A percentile compares a stretch with the other conserved stretches of the same genome.
Evolutionary conservation across 169 alveolate genomes (phyloP).

Genomic region (Eimeria praecox): DNA sequence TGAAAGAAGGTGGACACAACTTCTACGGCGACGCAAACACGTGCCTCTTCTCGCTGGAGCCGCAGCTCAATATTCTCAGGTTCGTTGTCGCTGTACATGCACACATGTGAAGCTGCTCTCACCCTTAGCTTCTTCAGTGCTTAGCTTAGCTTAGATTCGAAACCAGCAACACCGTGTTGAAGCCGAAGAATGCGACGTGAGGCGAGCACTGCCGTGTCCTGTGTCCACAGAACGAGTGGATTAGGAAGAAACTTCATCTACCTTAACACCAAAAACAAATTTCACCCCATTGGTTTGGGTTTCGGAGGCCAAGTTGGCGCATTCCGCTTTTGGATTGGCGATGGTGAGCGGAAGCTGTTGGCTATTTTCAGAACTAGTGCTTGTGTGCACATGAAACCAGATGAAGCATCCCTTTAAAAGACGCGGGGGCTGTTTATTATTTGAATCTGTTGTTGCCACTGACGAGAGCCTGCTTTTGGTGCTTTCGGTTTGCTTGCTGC

Average conservation of each 20-base stretch:
- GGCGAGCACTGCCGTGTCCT: too few relatives aligned
- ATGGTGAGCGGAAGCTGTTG: constrained; percentile 57
- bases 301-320: constrained; percentile 84
- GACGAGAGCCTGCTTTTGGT: too few relatives aligned
- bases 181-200: background rate
- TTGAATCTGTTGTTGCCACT: background rate
- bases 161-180: too few relatives aligned
- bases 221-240: constrained; percentile 76
- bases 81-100: background rate
- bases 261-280: constrained; percentile 75
- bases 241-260: constrained; percentile 80
- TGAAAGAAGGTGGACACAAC: constrained; percentile 76
- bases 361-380: background rate
- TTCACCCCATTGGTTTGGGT: constrained; percentile 81
- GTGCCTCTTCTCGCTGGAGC: constrained; percentile 72
- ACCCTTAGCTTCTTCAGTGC: background rate
- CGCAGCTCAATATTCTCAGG: constrained; percentile 68
- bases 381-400: background rate
- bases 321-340: constrained; percentile 82
- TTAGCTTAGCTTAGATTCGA: too few relatives aligned
- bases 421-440: too few relatives aligned
- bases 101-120: background rate
- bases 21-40: constrained; percentile 68
- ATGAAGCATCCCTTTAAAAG: too few relatives aligned
- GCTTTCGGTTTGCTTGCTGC: background rate